These are phyloP conservation scores for Fusarium penzigii DNA, from an alignment of 2,329 filamentous ascomycete genomes.

Conservation along the genomic window DNA sequence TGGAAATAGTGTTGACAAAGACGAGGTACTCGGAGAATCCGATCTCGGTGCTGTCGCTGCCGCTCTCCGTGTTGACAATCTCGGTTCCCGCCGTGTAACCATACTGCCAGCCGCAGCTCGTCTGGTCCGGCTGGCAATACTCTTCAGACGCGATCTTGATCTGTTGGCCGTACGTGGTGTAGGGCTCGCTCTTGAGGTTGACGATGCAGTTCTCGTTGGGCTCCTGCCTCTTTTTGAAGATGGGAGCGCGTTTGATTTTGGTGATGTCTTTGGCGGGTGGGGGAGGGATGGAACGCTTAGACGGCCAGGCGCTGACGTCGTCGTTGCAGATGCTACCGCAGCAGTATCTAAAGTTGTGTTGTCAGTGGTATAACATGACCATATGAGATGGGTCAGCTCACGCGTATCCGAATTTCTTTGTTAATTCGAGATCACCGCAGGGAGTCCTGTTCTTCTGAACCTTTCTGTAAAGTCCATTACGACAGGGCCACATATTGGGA, in stretches of 20 bases:
- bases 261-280: neutral
- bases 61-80: neutral
- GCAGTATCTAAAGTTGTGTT: neutral
- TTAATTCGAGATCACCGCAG: neutral
- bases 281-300: neutral
- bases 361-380: neutral
- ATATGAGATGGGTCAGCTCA: neutral
- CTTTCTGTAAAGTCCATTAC: neutral
- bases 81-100: constrained; percentile 5
- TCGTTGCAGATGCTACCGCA: neutral
- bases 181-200: constrained; percentile 6
- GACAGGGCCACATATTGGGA: neutral
- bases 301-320: neutral
- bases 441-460: constrained; percentile 1
- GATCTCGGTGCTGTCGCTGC: constrained; percentile 4
- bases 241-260: constrained; percentile 1
- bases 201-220: constrained; percentile 7
- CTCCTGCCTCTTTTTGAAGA: constrained; percentile 2
- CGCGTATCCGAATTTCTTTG: constrained; percentile 1
- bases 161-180: constrained; percentile 7
- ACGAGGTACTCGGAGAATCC: constrained; percentile 6
- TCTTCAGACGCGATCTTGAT: neutral
- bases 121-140: constrained; percentile 1
- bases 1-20: constrained; percentile 4
- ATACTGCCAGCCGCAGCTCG: constrained; percentile 4